phyloP scores from a whole-genome alignment of 2,329 filamentous ascomycete genomes.

The Colletotrichum chrysophilum region DNA sequence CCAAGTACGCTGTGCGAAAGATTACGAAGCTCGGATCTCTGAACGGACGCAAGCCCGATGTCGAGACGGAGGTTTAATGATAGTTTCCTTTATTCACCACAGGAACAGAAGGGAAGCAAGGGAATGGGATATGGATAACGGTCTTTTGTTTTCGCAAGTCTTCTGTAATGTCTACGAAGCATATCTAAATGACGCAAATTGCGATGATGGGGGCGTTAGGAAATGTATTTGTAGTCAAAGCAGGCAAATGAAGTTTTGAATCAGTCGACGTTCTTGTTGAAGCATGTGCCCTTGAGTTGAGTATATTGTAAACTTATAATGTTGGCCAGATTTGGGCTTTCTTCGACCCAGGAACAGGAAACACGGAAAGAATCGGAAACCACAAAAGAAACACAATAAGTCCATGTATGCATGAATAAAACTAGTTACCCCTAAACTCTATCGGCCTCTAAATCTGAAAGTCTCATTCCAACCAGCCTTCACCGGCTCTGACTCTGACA shows the following conservation, averaged over 20 bases:
- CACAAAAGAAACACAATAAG: too few species aligned
- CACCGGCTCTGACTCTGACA: neutral
- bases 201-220: neutral
- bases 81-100: neutral
- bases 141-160: neutral
- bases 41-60: constrained; percentile 82
- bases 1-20: constrained; percentile 77
- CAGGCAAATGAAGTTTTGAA: constrained; percentile 10
- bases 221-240: neutral
- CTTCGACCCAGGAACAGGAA: too few species aligned
- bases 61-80: constrained; percentile 76
- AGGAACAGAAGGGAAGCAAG: neutral
- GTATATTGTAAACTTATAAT: rapidly evolving
- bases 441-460: too few species aligned
- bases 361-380: too few species aligned
- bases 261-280: rapidly evolving
- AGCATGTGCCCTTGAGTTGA: neutral
- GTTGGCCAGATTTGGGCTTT: neutral
- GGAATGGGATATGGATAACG: neutral
- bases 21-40: constrained; percentile 79
- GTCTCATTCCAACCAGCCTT: neutral
- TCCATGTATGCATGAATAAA: too few species aligned
- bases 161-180: neutral
- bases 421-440: too few species aligned
- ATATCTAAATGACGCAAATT: neutral